Evolutionary conservation across 2,329 filamentous ascomycete genomes (phyloP), one percentile per base, ranked within the genome.

Genomic region (Thyridium curvatum): DNA sequence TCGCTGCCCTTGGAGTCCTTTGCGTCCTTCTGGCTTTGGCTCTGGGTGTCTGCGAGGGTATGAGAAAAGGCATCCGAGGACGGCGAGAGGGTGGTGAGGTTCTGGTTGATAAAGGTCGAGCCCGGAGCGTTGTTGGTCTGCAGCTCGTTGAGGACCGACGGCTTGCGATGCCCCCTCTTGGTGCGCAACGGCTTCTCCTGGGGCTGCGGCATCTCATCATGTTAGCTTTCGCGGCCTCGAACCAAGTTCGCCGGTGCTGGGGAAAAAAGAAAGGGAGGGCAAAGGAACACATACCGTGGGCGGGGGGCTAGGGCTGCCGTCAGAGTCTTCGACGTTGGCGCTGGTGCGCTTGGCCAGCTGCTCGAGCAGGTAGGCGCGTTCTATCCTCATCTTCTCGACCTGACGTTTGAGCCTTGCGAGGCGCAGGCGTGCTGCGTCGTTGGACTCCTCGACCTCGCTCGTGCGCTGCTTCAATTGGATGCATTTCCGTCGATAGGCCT

Each of bases 401-500:
- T 87, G 85, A 47, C 90, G 82, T 61, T 86, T 82, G 45, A 94
- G 78, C 35, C 90, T 84, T 31, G 77, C 71, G 46, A 95, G 84
- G 37, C 88, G 84, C 38, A 87, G 69, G 39, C 87, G 79, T 34
- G 87, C 84, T 41, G 85, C 77, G 52, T 95, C 89, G 60, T 96
- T 96, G 55, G 88, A 84, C 43, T 88, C 82, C 60, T 97, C 90
- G 52, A 97, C 87, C 60, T 96, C 90, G 59, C 82, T 85, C 47
- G 93, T 86, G 44, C 93, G 85, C 52, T 87, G 85, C 66, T 94
- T 94, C 16, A 98, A 77, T 52, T 94, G 86, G 58, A 96, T 88
- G 62, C 91, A 97, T 78, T 98, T 97, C 48, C 87, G 80, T 54
- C 93, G 89, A 65, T 97, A 98, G 37, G 91, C 90, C 59, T 91